Base-by-base conservation (phyloP, 2,329 filamentous ascomycete species). In the Biscogniauxia marginata region DNA sequence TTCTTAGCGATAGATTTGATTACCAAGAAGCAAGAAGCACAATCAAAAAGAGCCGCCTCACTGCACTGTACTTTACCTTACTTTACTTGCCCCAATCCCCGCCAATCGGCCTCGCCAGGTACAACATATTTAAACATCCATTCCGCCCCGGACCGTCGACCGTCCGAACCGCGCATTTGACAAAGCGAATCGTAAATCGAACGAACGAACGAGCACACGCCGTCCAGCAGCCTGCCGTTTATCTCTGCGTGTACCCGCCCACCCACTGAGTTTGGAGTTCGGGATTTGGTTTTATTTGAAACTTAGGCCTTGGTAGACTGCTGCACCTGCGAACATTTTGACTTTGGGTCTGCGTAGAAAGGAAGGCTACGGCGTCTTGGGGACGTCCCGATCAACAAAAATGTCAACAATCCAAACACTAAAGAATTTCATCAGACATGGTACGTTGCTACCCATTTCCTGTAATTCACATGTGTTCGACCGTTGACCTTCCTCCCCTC, bases 361-460 rank as follows among this genome's bases (percentile, higher is more conserved):
- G 7, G 6, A 39, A 6, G 13, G 30, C n/a, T n/a, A n/a, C n/a
- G n/a, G n/a, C 13, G 9, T 39, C 30, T 16, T 2, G 30, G 30
- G 30, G 30, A 39, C 30, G 30, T n/a, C 30, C 13, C n/a, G 9
- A 39, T 16, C 30, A 39, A 16, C 13, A 39, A 39, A 65, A 46
- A 86, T 86, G 84, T 86, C 84, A 69, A 85, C 84, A 64, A 96
- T 97, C 78, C 93, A 97, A 79, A 95, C 95, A 73, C 85, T 97
- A 68, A 97, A 98, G 78, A 97, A 97, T 77, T 96, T 98, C 77
- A 95, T 98, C 77, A 90, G 93, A 65, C 93, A 97, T 81, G 93
- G 84, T 86, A 77, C 55, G 79, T 68, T 30, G 23, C 21, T 46
- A 18, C 54, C 50, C 34, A 23, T 53, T 52, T 39, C 48, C 55